A percentile compares a stretch with the other conserved stretches of the same genome.
These are phyloP conservation scores for Trichophyton equinum DNA, from an alignment of 2,329 filamentous ascomycete genomes.

Conservation along the genomic window DNA sequence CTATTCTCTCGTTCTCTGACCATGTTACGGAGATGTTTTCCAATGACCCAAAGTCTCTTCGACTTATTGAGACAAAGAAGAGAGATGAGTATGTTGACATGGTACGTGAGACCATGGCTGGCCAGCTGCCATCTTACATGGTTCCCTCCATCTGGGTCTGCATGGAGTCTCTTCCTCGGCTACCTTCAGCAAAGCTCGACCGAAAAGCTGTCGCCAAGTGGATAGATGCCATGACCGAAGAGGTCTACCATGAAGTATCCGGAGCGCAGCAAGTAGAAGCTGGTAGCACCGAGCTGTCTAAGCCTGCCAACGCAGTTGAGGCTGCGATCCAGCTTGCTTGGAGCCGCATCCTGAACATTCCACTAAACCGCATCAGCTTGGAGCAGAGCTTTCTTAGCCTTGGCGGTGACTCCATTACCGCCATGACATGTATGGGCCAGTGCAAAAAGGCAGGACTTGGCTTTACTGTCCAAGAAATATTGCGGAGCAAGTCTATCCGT, in stretches of 20 bases:
- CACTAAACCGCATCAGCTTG: conserved; percentile 21
- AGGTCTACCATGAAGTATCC: conserved; percentile 16
- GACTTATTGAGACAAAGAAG: conserved; percentile 16
- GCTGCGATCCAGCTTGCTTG: conserved; percentile 23
- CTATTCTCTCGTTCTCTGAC: conserved; percentile 22
- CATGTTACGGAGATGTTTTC: neutral
- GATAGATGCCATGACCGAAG: conserved; percentile 21
- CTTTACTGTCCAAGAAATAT: conserved; percentile 37
- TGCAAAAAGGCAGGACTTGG: conserved; percentile 36
- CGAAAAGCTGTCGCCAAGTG: conserved; percentile 28
- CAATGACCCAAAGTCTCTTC: conserved; percentile 14
- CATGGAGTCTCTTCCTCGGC: conserved; percentile 32
- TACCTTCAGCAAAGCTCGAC: conserved; percentile 37
- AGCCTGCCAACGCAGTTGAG: conserved; percentile 19
- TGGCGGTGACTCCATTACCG: conserved; percentile 40
- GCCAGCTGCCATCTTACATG: conserved; percentile 35
- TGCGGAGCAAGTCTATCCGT: conserved; percentile 36
- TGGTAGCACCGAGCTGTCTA: neutral
- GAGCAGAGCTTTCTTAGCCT: conserved; percentile 33
- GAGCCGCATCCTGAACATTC: conserved; percentile 30
- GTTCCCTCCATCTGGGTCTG: conserved; percentile 37
- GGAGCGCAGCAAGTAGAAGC: neutral
- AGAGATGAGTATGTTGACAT: conserved; percentile 17
- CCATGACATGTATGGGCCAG: conserved; percentile 38
- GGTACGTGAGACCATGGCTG: conserved; percentile 21